These are phyloP conservation scores for Ceratobasidium sp. DNA, from an alignment of 1,284 basidiomycete genomes.

Conservation along the genomic window DNA sequence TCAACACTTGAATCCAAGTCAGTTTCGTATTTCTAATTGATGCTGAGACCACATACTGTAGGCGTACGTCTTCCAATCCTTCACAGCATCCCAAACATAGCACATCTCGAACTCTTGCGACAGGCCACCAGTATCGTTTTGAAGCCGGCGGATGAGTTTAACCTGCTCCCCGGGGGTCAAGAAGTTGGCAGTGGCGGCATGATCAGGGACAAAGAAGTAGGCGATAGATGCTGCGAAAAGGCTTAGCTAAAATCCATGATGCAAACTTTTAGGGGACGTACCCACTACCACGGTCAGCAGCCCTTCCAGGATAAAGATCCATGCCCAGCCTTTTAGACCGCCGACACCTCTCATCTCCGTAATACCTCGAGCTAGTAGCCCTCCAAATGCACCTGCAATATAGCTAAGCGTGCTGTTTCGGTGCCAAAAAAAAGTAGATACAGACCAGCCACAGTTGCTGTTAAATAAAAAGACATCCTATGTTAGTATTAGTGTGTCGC, in stretches of 20 bases:
- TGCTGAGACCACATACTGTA: slow-evolving; percentile 63
- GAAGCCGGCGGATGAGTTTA: slow-evolving; percentile 64
- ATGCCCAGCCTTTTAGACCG: slow-evolving; percentile 68
- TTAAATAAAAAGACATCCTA: background rate
- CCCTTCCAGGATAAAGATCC: slow-evolving; percentile 85
- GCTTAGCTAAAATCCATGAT: background rate
- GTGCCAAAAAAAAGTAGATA: slow-evolving; percentile 77
- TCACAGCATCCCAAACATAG: slow-evolving; percentile 64
- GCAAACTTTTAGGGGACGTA: background rate
- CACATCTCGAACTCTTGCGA: slow-evolving; percentile 65
- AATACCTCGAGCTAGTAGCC: slow-evolving; percentile 73
- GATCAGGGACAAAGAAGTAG: slow-evolving; percentile 71
- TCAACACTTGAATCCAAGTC: slow-evolving; percentile 12
- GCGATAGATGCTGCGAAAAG: slow-evolving; percentile 61
- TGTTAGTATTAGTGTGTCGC: background rate
- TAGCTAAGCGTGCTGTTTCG: slow-evolving; percentile 62
- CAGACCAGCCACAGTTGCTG: slow-evolving; percentile 61
- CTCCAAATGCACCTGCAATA: slow-evolving; percentile 69
- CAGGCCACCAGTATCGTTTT: slow-evolving; percentile 63
- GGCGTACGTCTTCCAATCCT: slow-evolving; percentile 69
- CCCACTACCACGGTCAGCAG: slow-evolving; percentile 71
- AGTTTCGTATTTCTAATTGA: background rate
- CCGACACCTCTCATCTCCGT: slow-evolving; percentile 76
- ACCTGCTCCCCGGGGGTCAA: slow-evolving; percentile 65
- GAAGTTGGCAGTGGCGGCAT: slow-evolving; percentile 70